Base-by-base conservation (phyloP, 1,284 basidiomycete species). In the Apiotrichum porosum region DNA sequence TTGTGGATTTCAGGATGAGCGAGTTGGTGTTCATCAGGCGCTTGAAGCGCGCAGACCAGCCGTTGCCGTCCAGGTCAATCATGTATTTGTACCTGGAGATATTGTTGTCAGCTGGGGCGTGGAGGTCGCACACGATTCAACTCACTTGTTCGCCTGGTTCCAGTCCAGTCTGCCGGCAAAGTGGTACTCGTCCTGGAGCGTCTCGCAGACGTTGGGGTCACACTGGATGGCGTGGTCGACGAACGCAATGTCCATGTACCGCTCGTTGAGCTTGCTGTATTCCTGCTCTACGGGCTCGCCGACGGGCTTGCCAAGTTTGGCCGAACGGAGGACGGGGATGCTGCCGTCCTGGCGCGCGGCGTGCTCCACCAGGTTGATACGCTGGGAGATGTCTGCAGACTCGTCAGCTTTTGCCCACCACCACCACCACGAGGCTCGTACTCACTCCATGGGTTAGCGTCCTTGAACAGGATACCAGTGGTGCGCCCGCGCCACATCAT, bases 401-500 rank as follows among this genome's bases (percentile, higher is more conserved):
- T 35, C 23, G 23, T n/a, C n/a, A n/a, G n/a, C n/a, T n/a, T n/a
- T n/a, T n/a, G n/a, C n/a, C n/a, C n/a, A n/a, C n/a, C n/a, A n/a
- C n/a, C n/a, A n/a, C n/a, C n/a, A n/a, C n/a, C n/a, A n/a, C n/a
- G n/a, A n/a, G n/a, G n/a, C n/a, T n/a, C 6, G 22, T 13, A 53
- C 66, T 55, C 48, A 66, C 66, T 68, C 83, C 83, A 85, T 6
- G 75, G 68, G 10, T 70, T 71, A 2, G 63, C 52, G 6, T 63
- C 53, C 0, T 66, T 66, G 47, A 81, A 78, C 57, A 71, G 75
- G 37, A 84, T 83, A 1, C 83, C 84, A 0, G 84, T 85, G 41
- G 79, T 83, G 40, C 77, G 79, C 3, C 84, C 84, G 17, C 84
- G 75, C 84, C 84, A 85, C 19, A 79, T 65, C 24, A 85, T 59